These are phyloP conservation scores for Parastagonospora nodorum DNA, from an alignment of 2,329 filamentous ascomycete species.

Conservation along the genomic window DNA sequence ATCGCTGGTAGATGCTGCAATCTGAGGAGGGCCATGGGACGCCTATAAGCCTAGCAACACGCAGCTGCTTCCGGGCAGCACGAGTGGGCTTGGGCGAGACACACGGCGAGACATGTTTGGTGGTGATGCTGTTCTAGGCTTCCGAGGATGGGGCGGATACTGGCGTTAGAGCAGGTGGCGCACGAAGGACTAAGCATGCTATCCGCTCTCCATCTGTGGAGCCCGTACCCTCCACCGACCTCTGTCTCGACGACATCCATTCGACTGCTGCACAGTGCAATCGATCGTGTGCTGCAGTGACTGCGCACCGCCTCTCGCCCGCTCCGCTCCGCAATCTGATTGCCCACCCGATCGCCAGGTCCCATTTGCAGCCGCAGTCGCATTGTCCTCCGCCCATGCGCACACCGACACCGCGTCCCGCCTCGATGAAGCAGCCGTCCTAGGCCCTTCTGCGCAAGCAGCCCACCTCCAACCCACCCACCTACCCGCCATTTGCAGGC, in stretches of 20 bases:
- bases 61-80: slow-evolving; percentile 6
- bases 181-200: slow-evolving; percentile 11
- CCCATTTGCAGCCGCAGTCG: slow-evolving; percentile 2
- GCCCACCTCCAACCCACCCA: slow-evolving; percentile 18
- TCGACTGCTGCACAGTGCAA: background rate
- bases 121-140: slow-evolving; percentile 16
- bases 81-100: slow-evolving; percentile 4
- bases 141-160: background rate
- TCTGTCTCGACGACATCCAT: slow-evolving; percentile 8
- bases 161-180: slow-evolving; percentile 15
- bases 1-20: too few relatives aligned
- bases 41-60: background rate
- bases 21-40: too few relatives aligned
- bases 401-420: slow-evolving; percentile 27
- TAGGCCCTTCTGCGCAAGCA: slow-evolving; percentile 41
- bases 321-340: slow-evolving; percentile 1
- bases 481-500: slow-evolving; percentile 13
- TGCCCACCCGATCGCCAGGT: slow-evolving; percentile 6
- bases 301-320: background rate
- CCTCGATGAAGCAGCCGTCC: slow-evolving; percentile 47
- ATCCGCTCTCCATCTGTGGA: slow-evolving; percentile 20
- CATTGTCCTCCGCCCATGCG: slow-evolving; percentile 21
- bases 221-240: slow-evolving; percentile 7
- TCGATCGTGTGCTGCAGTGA: background rate
- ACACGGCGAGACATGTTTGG: slow-evolving; percentile 9